Base-by-base conservation (phyloP, 257 asterid genomes). In the Scutellaria galericulata region DNA sequence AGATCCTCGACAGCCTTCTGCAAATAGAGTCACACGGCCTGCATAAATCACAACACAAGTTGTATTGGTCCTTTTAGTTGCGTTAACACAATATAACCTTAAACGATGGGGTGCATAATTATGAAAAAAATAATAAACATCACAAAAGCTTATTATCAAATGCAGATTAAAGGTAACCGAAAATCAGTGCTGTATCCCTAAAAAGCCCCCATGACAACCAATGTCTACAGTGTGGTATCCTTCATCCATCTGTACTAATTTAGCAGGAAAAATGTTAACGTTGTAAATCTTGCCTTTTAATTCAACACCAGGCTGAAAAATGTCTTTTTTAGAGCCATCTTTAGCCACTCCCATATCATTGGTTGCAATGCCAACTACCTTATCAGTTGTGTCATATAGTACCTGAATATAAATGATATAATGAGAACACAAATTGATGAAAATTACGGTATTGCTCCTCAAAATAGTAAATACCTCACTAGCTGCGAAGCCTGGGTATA, bases 1-100 rank as follows among this genome's bases (percentile, higher is more conserved):
- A 56, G 97, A 94, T 81, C 99, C 99, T 70, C 99, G 91, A 81
- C 99, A 94, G 65, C 99, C 99, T 90, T 94, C 99, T 63, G 95
- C 96, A 76, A 94, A 82, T 64, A 94, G 90, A 62, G 89, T 89
- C 76, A 90, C 73, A 53, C 81, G 84, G 46, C 97, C 99, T 94
- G 86, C 81, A 86, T 77, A 58, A 78, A 72, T 65, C 66, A 50
- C 47, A 76, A 59, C 65, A 56, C n/a, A 74, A 51, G 70, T 0
- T 0, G 18, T 18, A 18, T 18, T 18, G 0, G 18, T 18, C 18
- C 18, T 18, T 18, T 18, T 18, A 18, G 18, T 18, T 18, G 18
- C 18, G 18, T 18, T 18, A 18, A 18, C 18, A 18, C 18, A 18
- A 18, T 18, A 18, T 18, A 18, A 18, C 18, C 18, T 18, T 18